phyloP scores from a whole-genome alignment of 805 yeast genomes.

The Candida khao-thaluensis region DNA sequence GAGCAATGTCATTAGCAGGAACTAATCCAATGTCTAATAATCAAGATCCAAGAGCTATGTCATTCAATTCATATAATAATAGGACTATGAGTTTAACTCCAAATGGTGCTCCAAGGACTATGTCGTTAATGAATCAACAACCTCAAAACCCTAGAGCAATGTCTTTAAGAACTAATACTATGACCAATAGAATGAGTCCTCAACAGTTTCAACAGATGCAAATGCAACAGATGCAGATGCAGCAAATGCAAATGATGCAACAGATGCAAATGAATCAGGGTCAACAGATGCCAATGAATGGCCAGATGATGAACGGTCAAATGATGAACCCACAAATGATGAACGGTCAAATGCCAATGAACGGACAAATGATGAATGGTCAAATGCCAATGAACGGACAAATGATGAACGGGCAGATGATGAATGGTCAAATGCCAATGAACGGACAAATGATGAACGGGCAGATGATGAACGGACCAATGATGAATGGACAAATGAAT shows the following conservation, averaged over 20 bases:
- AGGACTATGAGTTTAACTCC: constrained; percentile 19
- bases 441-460: constrained; percentile 9
- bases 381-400: constrained; percentile 5
- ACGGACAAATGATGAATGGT: not conserved
- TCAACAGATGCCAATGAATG: constrained; percentile 1
- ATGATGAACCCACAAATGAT: constrained; percentile 9
- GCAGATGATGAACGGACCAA: constrained; percentile 5
- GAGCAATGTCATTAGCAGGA: constrained; percentile 42
- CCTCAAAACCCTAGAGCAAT: constrained; percentile 13
- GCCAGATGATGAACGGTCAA: constrained; percentile 7
- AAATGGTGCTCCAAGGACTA: constrained; percentile 24
- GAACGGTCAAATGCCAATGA: constrained; percentile 9
- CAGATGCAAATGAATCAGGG: constrained; percentile 2
- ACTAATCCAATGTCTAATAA: constrained; percentile 30
- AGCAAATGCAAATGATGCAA: constrained; percentile 7
- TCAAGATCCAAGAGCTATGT: constrained; percentile 26
- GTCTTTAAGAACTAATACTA: constrained; percentile 12
- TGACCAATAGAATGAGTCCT: constrained; percentile 9
- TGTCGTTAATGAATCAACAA: constrained; percentile 24
- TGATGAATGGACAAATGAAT: constrained; percentile 7
- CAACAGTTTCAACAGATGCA: constrained; percentile 6
- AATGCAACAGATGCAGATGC: constrained; percentile 7
- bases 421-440: constrained; percentile 1
- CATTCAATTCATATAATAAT: constrained; percentile 15
- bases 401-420: constrained; percentile 3